Percentiles rank a stretch among this genome's conserved stretches.
Conservation (phyloP, 2,329 filamentous ascomycete species). For the Plenodomus lindquistii region DNA sequence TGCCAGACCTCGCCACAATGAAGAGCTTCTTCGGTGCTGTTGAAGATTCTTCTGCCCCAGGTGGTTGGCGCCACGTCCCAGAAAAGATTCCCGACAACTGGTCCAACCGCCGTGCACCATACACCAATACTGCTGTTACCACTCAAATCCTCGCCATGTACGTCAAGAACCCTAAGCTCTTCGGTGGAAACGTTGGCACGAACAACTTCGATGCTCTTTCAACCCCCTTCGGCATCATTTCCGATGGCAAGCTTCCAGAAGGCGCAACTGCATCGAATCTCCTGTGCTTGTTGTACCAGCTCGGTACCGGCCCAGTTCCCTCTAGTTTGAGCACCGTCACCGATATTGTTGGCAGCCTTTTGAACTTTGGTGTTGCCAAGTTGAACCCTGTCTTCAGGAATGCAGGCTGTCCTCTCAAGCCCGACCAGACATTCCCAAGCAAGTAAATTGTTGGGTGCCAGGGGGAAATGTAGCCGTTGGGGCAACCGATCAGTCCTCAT, state of each 20-base stretch:
- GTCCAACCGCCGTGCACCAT: constrained; percentile 38
- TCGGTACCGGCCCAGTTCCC: constrained; percentile 46
- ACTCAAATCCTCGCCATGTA: constrained; percentile 49
- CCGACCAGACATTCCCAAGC: constrained; percentile 47
- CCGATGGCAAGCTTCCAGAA: constrained; percentile 43
- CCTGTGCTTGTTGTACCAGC: constrained; percentile 51
- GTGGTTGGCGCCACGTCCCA: constrained; percentile 42
- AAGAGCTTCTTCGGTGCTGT: constrained; percentile 48
- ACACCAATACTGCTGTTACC: constrained; percentile 43
- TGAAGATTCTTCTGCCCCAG: constrained; percentile 37
- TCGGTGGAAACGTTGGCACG: constrained; percentile 48
- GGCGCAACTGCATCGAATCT: constrained; percentile 30
- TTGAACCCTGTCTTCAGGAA: constrained; percentile 30
- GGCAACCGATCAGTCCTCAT: neutral
- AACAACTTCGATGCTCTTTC: constrained; percentile 45
- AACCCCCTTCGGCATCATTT: constrained; percentile 42
- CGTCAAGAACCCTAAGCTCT: constrained; percentile 48
- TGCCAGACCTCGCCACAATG: constrained; percentile 21
- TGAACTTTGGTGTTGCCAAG: constrained; percentile 22
- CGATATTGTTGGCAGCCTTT: constrained; percentile 10
- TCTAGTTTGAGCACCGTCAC: constrained; percentile 17
- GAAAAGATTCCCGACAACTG: constrained; percentile 51
- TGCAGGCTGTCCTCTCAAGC: constrained; percentile 47
- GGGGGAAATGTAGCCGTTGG: no score
- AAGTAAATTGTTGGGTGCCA: constrained; percentile 56